phyloP scores from a whole-genome alignment of 2,329 filamentous ascomycete genomes.

The Sarocladium kiliense region DNA sequence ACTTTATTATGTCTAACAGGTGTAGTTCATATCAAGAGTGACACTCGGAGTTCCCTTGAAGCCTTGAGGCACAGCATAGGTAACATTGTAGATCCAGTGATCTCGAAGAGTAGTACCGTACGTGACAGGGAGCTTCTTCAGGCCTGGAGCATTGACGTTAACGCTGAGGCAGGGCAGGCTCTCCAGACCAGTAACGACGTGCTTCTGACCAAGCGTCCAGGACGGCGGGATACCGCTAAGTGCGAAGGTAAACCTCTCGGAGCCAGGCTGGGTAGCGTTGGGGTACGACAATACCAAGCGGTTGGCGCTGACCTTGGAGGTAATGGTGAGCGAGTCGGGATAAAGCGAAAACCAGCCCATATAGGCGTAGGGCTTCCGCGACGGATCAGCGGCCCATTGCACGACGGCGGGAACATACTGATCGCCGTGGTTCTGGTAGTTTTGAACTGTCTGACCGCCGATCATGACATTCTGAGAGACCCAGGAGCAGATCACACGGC shows the following conservation, averaged over 20 bases:
- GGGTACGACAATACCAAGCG: constrained; percentile 31
- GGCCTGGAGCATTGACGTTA: constrained; percentile 31
- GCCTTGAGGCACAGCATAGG: constrained; percentile 34
- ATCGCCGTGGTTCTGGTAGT: constrained; percentile 30
- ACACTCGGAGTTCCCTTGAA: constrained; percentile 33
- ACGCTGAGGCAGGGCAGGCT: constrained; percentile 33
- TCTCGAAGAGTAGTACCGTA: constrained; percentile 33
- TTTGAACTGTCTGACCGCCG: constrained; percentile 30
- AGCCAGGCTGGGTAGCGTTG: constrained; percentile 32
- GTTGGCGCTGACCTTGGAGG: constrained; percentile 28
- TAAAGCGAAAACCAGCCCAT: constrained; percentile 34
- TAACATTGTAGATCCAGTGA: constrained; percentile 40
- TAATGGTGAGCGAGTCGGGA: constrained; percentile 35
- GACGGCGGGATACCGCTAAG: constrained; percentile 31
- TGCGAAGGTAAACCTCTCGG: constrained; percentile 32
- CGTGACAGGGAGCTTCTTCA: constrained; percentile 27
- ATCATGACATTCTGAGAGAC: constrained; percentile 37
- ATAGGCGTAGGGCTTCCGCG: constrained; percentile 32
- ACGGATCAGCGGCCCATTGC: constrained; percentile 37
- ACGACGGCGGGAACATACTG: constrained; percentile 40
- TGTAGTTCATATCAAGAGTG: constrained; percentile 26
- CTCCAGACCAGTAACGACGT: constrained; percentile 24
- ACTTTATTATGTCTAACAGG: constrained; percentile 14
- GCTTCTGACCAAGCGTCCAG: constrained; percentile 28
- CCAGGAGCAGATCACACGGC: constrained; percentile 34